These are phyloP conservation scores for Trichoderma parareesei DNA, from an alignment of 495 filamentous ascomycete species.

Conservation along the genomic window DNA sequence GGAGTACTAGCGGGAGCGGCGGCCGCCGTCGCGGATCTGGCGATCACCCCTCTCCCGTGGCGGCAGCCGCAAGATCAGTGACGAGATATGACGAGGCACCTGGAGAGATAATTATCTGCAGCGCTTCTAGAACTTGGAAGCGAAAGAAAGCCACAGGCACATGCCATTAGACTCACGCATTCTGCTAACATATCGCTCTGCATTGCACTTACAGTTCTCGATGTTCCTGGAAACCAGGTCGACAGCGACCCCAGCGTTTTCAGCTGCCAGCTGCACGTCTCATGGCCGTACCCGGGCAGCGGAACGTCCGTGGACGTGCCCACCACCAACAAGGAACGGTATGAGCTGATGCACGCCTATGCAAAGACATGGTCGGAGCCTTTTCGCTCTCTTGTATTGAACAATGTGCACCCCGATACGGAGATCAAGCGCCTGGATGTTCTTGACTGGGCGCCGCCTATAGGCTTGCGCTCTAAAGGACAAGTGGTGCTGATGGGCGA, in stretches of 20 bases:
- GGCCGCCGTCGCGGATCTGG: constrained; percentile 7
- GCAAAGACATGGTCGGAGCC: constrained; percentile 48
- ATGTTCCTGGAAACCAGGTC: constrained; percentile 22
- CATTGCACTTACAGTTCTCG: constrained; percentile 20
- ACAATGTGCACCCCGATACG: constrained; percentile 36
- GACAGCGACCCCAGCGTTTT: constrained; percentile 15
- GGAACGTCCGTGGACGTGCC: constrained; percentile 30
- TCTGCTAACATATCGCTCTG: not conserved
- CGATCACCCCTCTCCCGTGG: not conserved
- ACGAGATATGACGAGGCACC: not conserved
- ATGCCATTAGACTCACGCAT: not conserved
- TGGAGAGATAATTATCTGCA: not conserved
- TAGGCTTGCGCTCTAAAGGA: constrained; percentile 22
- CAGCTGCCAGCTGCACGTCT: constrained; percentile 42
- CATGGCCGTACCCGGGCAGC: constrained; percentile 36
- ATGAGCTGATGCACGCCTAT: constrained; percentile 45
- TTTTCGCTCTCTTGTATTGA: constrained; percentile 37
- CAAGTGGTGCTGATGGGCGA: constrained; percentile 49
- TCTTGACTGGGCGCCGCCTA: constrained; percentile 46
- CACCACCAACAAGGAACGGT: constrained; percentile 26
- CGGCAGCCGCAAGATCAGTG: not conserved
- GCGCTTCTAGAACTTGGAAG: not conserved
- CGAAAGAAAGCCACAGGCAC: not conserved
- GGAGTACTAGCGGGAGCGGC: not conserved
- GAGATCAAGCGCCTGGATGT: constrained; percentile 44